phyloP scores from a whole-genome alignment of 2,329 filamentous ascomycete species.

The Colletotrichum endophyticum region DNA sequence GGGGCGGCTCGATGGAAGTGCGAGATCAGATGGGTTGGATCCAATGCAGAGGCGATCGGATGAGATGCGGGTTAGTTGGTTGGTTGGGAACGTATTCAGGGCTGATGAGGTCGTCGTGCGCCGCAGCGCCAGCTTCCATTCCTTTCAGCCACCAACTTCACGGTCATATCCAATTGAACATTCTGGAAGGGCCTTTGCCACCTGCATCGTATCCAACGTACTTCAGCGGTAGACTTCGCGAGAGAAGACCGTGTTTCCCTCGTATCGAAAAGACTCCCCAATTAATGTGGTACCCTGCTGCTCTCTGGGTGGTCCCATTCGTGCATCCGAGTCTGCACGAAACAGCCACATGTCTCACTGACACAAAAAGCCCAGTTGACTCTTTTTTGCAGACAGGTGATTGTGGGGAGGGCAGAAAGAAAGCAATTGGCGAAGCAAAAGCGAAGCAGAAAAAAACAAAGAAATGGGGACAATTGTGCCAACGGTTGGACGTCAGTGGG shows the following conservation, averaged over 20 bases:
- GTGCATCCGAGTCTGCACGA: background rate
- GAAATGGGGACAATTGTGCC: background rate
- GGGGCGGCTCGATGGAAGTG: background rate
- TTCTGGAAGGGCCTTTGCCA: background rate
- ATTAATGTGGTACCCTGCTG: background rate
- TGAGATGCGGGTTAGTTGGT: background rate
- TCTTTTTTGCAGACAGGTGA: background rate
- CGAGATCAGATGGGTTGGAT: background rate
- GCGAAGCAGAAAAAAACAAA: background rate
- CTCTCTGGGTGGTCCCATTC: background rate
- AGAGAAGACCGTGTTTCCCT: background rate
- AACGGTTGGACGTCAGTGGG: background rate
- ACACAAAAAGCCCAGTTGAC: background rate
- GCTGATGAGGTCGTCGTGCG: background rate
- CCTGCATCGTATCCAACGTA: background rate
- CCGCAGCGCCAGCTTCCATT: background rate
- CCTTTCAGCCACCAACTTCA: background rate
- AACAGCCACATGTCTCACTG: constrained; percentile 15
- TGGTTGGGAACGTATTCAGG: background rate
- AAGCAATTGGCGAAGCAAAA: background rate
- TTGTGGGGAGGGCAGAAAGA: background rate
- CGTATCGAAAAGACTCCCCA: background rate
- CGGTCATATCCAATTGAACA: background rate
- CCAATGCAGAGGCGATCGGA: background rate
- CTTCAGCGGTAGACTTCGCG: background rate